These are phyloP conservation scores for Strobilomyces confusus DNA, from an alignment of 768 basidiomycete genomes.

Conservation along the genomic window DNA sequence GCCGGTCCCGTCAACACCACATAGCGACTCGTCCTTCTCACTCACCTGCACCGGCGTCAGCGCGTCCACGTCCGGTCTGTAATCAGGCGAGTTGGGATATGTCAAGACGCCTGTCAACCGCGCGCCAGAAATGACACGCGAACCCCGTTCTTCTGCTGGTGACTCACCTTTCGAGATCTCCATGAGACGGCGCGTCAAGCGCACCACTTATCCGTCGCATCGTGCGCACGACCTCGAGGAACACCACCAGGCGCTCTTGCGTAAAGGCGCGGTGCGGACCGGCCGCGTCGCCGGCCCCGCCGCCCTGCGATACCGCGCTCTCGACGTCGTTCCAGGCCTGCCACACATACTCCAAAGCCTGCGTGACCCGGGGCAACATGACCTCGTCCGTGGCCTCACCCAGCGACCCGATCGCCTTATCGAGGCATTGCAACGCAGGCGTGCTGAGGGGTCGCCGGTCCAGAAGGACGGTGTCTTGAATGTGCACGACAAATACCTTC, in stretches of 20 bases:
- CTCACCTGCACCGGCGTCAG: conserved; percentile 77
- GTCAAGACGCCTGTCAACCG: conserved; percentile 59
- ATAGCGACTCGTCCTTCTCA: too few species aligned
- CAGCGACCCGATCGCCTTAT: conserved; percentile 69
- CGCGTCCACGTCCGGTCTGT: conserved; percentile 81
- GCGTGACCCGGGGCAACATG: conserved; percentile 38
- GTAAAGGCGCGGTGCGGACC: conserved; percentile 17
- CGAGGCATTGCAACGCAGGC: conserved; percentile 80
- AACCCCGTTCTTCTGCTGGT: background rate
- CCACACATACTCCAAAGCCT: conserved; percentile 67
- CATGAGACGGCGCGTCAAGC: conserved; percentile 67
- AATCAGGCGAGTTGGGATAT: conserved; percentile 80
- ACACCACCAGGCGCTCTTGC: conserved; percentile 83
- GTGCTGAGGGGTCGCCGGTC: conserved; percentile 72
- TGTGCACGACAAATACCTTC: conserved; percentile 66
- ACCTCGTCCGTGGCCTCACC: conserved; percentile 29
- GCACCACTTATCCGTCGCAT: conserved; percentile 56
- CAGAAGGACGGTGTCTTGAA: conserved; percentile 65
- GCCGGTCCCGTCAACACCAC: background rate
- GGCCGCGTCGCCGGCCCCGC: conserved; percentile 1
- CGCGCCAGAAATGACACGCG: background rate
- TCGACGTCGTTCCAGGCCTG: conserved; percentile 64
- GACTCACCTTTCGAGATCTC: conserved; percentile 67
- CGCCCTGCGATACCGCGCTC: conserved; percentile 39
- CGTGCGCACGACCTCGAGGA: conserved; percentile 67